Evolutionary conservation across 1,139 yeast genomes (phyloP).

Genomic region (Protomyces inundatus): DNA sequence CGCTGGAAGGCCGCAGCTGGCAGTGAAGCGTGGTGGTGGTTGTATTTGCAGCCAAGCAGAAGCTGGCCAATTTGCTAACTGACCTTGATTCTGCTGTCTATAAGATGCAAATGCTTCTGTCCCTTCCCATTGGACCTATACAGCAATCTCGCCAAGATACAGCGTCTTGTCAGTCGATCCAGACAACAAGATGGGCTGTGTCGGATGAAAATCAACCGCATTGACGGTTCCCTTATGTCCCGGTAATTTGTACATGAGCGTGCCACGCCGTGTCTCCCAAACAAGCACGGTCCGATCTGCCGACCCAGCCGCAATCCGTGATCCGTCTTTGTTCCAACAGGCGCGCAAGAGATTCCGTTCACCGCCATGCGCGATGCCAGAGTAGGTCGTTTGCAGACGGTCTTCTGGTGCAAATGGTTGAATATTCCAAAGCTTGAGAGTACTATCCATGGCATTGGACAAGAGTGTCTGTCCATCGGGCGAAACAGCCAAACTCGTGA

Average conservation of each 20-base stretch:
- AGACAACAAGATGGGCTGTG: slow-evolving; percentile 31
- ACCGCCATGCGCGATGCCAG: slow-evolving; percentile 53
- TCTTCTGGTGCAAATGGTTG: slow-evolving; percentile 44
- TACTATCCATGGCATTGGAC: slow-evolving; percentile 56
- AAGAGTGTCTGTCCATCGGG: slow-evolving; percentile 49
- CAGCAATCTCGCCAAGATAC: slow-evolving; percentile 33
- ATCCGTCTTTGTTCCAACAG: slow-evolving; percentile 43
- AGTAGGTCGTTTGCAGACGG: slow-evolving; percentile 48
- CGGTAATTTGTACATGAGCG: slow-evolving; percentile 46
- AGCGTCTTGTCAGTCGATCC: slow-evolving; percentile 36
- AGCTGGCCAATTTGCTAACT: background rate
- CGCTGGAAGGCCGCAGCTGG: no score
- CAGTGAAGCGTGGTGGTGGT: background rate
- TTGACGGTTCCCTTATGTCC: slow-evolving; percentile 20
- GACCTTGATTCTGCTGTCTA: no score
- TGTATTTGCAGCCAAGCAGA: background rate
- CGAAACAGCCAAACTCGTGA: slow-evolving; percentile 51
- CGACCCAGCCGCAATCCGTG: slow-evolving; percentile 54
- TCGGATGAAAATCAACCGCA: slow-evolving; percentile 16
- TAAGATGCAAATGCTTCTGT: no score
- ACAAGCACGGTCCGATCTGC: slow-evolving; percentile 54
- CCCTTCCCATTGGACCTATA: background rate
- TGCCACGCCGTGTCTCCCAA: slow-evolving; percentile 58
- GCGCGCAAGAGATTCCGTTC: slow-evolving; percentile 54
- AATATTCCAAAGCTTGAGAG: slow-evolving; percentile 54